These are phyloP conservation scores for Immersiella caudata DNA, from an alignment of 495 filamentous ascomycete species.

Conservation along the genomic window DNA sequence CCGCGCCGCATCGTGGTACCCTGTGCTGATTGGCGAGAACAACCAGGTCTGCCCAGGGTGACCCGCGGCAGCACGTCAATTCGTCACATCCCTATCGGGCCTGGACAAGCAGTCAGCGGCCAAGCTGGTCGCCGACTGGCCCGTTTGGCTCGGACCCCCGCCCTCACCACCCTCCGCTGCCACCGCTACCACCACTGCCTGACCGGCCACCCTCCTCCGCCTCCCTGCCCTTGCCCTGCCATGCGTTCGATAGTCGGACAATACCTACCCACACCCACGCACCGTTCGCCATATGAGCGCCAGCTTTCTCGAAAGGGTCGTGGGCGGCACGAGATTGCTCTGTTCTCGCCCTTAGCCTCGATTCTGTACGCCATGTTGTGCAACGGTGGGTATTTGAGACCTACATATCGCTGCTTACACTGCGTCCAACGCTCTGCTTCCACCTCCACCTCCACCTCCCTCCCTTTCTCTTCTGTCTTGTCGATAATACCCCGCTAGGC, in stretches of 20 bases:
- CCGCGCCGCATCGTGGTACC: constrained; percentile 9
- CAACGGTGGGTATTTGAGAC: constrained; percentile 16
- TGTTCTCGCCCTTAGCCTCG: constrained; percentile 5
- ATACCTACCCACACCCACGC: constrained; percentile 7
- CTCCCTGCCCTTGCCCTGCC: constrained; percentile 1
- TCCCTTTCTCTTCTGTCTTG: background rate
- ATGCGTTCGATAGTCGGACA: constrained; percentile 10
- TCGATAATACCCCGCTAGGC: constrained; percentile 11
- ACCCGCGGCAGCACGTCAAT: constrained; percentile 26
- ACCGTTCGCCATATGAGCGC: background rate
- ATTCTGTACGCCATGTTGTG: constrained; percentile 12
- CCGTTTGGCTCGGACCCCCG: constrained; percentile 16
- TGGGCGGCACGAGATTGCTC: constrained; percentile 29
- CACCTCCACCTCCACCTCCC: constrained; percentile 3
- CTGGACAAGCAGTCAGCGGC: constrained; percentile 14
- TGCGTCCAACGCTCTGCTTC: background rate
- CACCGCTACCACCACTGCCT: background rate
- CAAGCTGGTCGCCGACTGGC: constrained; percentile 19
- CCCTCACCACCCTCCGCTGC: background rate
- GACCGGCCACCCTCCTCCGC: background rate
- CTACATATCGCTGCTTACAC: constrained; percentile 10
- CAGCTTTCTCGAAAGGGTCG: background rate
- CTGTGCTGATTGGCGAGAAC: constrained; percentile 17
- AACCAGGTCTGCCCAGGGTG: constrained; percentile 1
- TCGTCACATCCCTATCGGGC: constrained; percentile 29